Evolutionary conservation across 495 filamentous ascomycete genomes (phyloP).

Genomic region (Annulohypoxylon maeteangense): DNA sequence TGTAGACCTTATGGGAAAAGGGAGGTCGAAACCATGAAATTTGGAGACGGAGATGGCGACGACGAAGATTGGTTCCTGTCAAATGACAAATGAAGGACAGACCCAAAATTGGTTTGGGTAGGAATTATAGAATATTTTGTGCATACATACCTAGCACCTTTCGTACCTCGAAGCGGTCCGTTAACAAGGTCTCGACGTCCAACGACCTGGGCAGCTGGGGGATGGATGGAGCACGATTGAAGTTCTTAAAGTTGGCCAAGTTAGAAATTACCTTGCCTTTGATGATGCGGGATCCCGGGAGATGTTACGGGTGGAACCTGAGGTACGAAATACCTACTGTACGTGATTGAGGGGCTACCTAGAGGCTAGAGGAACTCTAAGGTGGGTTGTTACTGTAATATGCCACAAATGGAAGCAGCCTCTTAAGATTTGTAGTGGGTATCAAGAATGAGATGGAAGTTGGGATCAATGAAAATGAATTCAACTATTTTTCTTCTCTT

Average conservation of each 20-base stretch:
- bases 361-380: not conserved
- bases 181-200: not conserved
- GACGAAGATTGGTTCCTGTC: not conserved
- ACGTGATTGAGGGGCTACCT: constrained; percentile 22
- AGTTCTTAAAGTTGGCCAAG: constrained; percentile 9
- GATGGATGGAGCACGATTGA: constrained; percentile 15
- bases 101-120: constrained; percentile 7
- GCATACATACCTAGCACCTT: constrained; percentile 39
- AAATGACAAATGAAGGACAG: constrained; percentile 25
- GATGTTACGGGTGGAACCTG: constrained; percentile 37
- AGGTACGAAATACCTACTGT: constrained; percentile 31
- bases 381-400: constrained; percentile 15
- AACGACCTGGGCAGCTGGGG: not conserved
- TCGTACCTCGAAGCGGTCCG: constrained; percentile 19
- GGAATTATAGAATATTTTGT: constrained; percentile 23
- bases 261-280: constrained; percentile 13
- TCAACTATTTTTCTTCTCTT: not conserved
- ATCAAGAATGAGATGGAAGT: not conserved
- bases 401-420: not conserved
- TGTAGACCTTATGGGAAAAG: constrained; percentile 19
- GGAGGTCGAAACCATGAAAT: constrained; percentile 28
- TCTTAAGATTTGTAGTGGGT: not conserved
- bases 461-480: not conserved
- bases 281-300: constrained; percentile 41
- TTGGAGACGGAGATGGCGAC: not conserved